Evolutionary conservation across 257 asterid species (phyloP).

Genomic region (Lycium ferocissimum): DNA sequence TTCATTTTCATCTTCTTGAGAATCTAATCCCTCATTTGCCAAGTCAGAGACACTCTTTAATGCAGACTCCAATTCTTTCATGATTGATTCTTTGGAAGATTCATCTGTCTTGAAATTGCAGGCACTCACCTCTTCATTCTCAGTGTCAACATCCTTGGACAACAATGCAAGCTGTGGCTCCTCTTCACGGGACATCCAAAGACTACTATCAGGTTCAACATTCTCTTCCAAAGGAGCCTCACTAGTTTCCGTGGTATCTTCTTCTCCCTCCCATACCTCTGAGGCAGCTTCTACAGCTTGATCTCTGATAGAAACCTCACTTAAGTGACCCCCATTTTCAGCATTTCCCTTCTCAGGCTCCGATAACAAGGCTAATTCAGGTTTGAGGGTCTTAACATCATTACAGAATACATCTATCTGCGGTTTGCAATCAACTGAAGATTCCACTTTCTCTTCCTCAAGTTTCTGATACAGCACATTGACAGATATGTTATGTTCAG

Average conservation of each 20-base stretch:
- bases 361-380: slow-evolving; percentile 24
- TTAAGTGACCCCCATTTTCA: slow-evolving; percentile 46
- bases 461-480: slow-evolving; percentile 67
- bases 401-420: slow-evolving; percentile 46
- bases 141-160: slow-evolving; percentile 29
- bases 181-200: slow-evolving; percentile 36
- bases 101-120: slow-evolving; percentile 35
- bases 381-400: slow-evolving; percentile 41
- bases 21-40: slow-evolving; percentile 60
- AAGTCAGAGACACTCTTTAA: slow-evolving; percentile 56
- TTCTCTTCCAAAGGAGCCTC: slow-evolving; percentile 30
- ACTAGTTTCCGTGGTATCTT: slow-evolving; percentile 15
- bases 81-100: slow-evolving; percentile 52
- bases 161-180: slow-evolving; percentile 5
- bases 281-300: slow-evolving; percentile 39
- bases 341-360: slow-evolving; percentile 36
- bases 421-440: slow-evolving; percentile 43
- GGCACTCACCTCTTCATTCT: slow-evolving; percentile 36
- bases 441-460: slow-evolving; percentile 59
- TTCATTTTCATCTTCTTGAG: slow-evolving; percentile 54
- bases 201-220: slow-evolving; percentile 26
- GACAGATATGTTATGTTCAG: slow-evolving; percentile 64
- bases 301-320: slow-evolving; percentile 49
- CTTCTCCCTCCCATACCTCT: slow-evolving; percentile 37
- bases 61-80: slow-evolving; percentile 75